These are phyloP conservation scores for Candida qinlingensis DNA, from an alignment of 805 yeast genomes.

Conservation along the genomic window DNA sequence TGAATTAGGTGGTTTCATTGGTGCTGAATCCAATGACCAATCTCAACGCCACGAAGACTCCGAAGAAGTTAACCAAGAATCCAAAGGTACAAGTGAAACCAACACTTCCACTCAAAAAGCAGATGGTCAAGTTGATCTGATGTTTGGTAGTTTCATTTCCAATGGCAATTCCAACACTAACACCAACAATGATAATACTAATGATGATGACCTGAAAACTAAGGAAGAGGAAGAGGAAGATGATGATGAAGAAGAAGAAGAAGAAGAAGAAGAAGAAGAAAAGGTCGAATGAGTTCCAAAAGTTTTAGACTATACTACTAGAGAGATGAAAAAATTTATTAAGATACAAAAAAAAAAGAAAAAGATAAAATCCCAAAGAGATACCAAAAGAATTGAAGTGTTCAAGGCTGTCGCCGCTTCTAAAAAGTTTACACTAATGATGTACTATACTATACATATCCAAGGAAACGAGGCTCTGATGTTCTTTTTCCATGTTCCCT, in stretches of 20 bases:
- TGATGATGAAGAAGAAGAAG: background rate
- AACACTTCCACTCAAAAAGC: background rate
- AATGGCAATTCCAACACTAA: background rate
- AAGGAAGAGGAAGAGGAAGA: background rate
- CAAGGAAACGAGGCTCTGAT: background rate
- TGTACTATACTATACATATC: background rate
- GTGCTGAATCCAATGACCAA: conserved; percentile 1
- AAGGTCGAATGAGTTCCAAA: background rate
- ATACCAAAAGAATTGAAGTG: too few species aligned
- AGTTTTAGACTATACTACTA: background rate
- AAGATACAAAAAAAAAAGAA: too few species aligned
- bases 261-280: background rate
- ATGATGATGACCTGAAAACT: background rate
- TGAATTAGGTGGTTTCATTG: conserved; percentile 52
- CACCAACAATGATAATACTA: background rate
- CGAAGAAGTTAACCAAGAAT: background rate
- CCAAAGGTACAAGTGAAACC: background rate
- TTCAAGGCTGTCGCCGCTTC: too few species aligned
- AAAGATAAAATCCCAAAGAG: too few species aligned
- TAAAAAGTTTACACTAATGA: background rate
- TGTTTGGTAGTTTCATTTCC: conserved; percentile 3
- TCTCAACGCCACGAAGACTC: background rate
- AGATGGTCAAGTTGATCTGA: conserved; percentile 1
- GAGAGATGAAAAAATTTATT: background rate
- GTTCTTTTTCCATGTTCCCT: background rate